phyloP scores from a whole-genome alignment of 1,284 basidiomycete species.

The Volvariella volvacea region DNA sequence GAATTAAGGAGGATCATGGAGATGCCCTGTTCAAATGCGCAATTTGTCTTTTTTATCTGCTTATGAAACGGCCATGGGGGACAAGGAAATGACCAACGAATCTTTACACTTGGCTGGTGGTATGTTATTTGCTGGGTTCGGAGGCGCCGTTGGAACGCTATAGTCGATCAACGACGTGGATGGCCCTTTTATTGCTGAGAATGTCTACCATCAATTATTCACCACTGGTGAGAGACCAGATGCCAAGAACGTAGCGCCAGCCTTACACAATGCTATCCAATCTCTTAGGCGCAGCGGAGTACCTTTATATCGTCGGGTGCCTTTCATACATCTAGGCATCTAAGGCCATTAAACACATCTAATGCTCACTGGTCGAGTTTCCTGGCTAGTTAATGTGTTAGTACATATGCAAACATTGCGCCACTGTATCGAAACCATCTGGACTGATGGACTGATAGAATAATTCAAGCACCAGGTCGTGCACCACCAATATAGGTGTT shows the following conservation, averaged over 20 bases:
- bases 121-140: conserved; percentile 26
- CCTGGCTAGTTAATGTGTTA: not conserved
- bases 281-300: conserved; percentile 13
- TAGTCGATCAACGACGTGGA: conserved; percentile 24
- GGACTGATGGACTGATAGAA: conserved; percentile 84
- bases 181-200: conserved; percentile 17
- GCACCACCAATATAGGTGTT: too few relatives aligned
- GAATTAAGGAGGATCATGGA: conserved; percentile 14
- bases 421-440: conserved; percentile 92
- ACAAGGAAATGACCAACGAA: conserved; percentile 18
- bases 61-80: conserved; percentile 26
- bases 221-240: conserved; percentile 7
- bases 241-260: conserved; percentile 14
- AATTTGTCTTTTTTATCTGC: conserved; percentile 27
- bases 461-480: conserved; percentile 34
- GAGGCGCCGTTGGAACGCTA: conserved; percentile 23
- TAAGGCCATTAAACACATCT: not conserved
- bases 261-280: conserved; percentile 16
- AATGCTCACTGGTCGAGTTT: too few relatives aligned
- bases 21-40: conserved; percentile 10
- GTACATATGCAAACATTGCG: not conserved
- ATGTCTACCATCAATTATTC: conserved; percentile 17
- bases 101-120: conserved; percentile 23
- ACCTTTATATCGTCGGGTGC: conserved; percentile 17
- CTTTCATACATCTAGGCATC: conserved; percentile 21